Evolutionary conservation across 768 basidiomycete species (phyloP), one percentile per base, ranked within the genome.

Genomic region (Phanerochaete carnosa): DNA sequence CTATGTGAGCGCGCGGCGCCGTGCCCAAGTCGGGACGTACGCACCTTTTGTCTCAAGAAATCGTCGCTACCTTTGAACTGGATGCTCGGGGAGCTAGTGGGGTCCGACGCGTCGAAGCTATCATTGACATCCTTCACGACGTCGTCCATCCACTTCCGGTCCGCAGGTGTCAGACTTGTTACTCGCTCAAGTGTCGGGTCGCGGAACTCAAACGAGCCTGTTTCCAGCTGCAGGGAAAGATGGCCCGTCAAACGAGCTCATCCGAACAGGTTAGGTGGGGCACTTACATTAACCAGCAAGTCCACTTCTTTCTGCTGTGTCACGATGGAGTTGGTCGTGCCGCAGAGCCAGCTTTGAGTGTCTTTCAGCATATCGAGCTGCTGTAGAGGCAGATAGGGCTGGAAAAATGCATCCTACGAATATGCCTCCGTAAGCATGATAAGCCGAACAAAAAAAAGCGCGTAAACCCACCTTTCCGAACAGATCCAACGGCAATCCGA

Each of bases 101-200:
- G 82, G 64, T 90, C 88, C 11, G 76, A 76, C 3, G 86, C 83
- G 59, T 84, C 82, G 89, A 89, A 95, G 8, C 82, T 82, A 54
- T 90, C 86, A 62, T 92, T 92, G 12, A 96, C 93, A 62, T 94
- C 92, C 56, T 80, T 84, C 43, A 95, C 83, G 58, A 96, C 86
- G 65, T 96, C 94, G 69, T 98, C 95, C 83, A 98, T 93, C 97
- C 97, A 99, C 72, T 92, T 95, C 60, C 96, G 79, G 72, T 98
- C 97, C 0, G 95, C 94, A 0, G 97, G 79, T 1, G 96, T 98
- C 65, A 99, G 75, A 5, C 83, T 85, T 23, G 89, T 84, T 33
- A 88, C 77, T 29, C 90, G 82, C 65, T 96, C 95, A 6, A 97
- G 69, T 68, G 81, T 86, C 3, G 87, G 83, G 71, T 98, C 88